A percentile compares a stretch with the other conserved stretches of the same genome.
Conservation (phyloP, 805 yeast species). For the Lipomyces starkeyi region DNA sequence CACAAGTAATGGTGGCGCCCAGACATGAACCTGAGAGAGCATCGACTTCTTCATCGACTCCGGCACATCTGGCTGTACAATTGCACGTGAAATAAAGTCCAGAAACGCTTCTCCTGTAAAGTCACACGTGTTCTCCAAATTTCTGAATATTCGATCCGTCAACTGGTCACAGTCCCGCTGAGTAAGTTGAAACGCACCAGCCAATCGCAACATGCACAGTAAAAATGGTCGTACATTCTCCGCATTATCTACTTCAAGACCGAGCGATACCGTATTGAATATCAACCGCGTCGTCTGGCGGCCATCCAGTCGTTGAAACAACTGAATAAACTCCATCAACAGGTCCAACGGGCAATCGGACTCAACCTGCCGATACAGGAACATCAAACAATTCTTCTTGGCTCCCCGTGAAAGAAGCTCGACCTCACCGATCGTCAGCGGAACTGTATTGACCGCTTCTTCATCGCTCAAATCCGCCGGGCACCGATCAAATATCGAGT, state of each 20-base stretch:
- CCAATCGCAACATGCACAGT: conserved; percentile 5
- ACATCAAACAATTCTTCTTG: neutral
- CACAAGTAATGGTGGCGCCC: conserved; percentile 29
- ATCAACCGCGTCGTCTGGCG: conserved; percentile 7
- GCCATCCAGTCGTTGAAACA: conserved; percentile 6
- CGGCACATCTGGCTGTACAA: conserved; percentile 7
- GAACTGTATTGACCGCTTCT: neutral
- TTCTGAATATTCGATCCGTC: conserved; percentile 6
- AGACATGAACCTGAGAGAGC: conserved; percentile 2
- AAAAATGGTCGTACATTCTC: conserved; percentile 9
- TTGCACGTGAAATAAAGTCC: conserved; percentile 16
- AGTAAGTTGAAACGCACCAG: neutral
- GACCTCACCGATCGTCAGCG: conserved; percentile 10
- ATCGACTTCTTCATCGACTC: conserved; percentile 14
- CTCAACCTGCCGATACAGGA: conserved; percentile 15
- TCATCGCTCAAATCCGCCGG: conserved; percentile 9
- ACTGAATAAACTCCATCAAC: conserved; percentile 11
- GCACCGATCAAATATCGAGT: conserved; percentile 11
- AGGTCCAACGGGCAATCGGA: conserved; percentile 14
- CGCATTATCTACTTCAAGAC: conserved; percentile 6
- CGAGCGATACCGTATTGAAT: conserved; percentile 16
- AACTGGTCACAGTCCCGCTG: conserved; percentile 20
- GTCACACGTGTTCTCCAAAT: conserved; percentile 7
- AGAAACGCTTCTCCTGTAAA: conserved; percentile 15
- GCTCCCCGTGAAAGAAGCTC: conserved; percentile 16